Evolutionary conservation across 768 basidiomycete genomes (phyloP), one percentile per base, ranked within the genome.

Genomic region (Lenzites betulinus): DNA sequence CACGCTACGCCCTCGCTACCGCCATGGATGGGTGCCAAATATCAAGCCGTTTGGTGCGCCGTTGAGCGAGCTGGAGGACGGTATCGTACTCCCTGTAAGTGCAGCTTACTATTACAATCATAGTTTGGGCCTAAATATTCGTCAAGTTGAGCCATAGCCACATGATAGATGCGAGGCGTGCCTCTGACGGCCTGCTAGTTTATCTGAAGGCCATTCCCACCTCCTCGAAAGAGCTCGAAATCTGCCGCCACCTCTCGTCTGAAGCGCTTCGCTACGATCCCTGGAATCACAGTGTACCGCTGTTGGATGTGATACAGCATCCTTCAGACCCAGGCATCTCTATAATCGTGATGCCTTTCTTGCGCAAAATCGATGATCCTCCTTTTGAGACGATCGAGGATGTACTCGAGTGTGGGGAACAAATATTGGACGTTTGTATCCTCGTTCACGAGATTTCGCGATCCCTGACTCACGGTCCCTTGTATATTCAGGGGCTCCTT

Each of bases 311-410:
- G 3, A 18, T 49, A 7, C 7, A 9, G 13, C 47, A 64, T 25
- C 46, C 52, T 3, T 7, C 35, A 0, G 60, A 64, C n/a, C 12
- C 33, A 1, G 13, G 16, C 6, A 46, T 59, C 20, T 53, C 54
- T 1, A 59, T 60, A 23, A 56, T 69, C 15, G 66, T 71, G 11
- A 69, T 67, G 67, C 67, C 67, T 0, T 68, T 62, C 42, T 51
- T 71, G 2, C 61, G 65, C 3, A 25, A 22, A 12, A 54, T 67
- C 12, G 52, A 66, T 28, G n/a, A 54, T 2, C 69, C 69, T 2
- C 43, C 53, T 0, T 65, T 67, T 9, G 52, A 63, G 13, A 51
- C 57, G 8, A 47, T 71, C 1, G 63, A 59, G 1, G 65, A 68
- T n/a, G 58, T 65, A 12, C 26, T 71, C 9, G 66, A 66, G 3